Evolutionary conservation across 768 basidiomycete genomes (phyloP), one percentile per base, ranked within the genome.

Genomic region (Hysterangium stoloniferum): DNA sequence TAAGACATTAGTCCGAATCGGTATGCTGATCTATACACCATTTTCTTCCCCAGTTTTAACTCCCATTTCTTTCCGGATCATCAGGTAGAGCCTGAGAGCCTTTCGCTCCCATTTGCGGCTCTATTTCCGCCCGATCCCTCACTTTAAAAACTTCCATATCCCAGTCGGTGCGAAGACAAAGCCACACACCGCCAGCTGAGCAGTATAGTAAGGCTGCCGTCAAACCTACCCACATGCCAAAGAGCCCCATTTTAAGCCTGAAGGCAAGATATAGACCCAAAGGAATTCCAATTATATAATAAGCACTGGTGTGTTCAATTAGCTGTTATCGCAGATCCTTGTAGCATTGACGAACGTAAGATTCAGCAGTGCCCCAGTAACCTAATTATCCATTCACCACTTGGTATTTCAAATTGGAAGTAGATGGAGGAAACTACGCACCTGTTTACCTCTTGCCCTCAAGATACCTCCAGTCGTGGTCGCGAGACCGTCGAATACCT

Each of bases 151-250:
- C 82, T 63, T 90, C 83, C 37, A 63, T 63, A 6, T 77, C 61
- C 87, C 88, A 90, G 62, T 90, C 73, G 4, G 84, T 77, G 17
- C 65, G 59, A 15, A 87, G 32, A 42, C 72, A 77, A 1, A 80
- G 57, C 59, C 68, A 71, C 1, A 77, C 71, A 3, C 82, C 82
- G 13, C 77, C 61, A 6, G 72, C 62, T 0, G 79, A 66, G 40
- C 72, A 69, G 64, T 81, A 80, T 12, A 79, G 63, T 43, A 89
- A 68, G 1, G 84, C 79, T 4, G 77, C 61, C 0, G 85, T 86
- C 33, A 94, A 67, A 13, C 91, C 92, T 32, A 84, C 72, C 92
- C 91, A 96, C 11, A 96, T 73, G 0, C 92, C 92, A 19, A 71
- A 68, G 12, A 96, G 69, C 0, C 71, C 78, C 63, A 77, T 71